A percentile compares a stretch with the other conserved stretches of the same genome.
These are phyloP conservation scores for Ulota crispa DNA, from an alignment of 225 moss, liverwort and hornwort species.

Conservation along the genomic window DNA sequence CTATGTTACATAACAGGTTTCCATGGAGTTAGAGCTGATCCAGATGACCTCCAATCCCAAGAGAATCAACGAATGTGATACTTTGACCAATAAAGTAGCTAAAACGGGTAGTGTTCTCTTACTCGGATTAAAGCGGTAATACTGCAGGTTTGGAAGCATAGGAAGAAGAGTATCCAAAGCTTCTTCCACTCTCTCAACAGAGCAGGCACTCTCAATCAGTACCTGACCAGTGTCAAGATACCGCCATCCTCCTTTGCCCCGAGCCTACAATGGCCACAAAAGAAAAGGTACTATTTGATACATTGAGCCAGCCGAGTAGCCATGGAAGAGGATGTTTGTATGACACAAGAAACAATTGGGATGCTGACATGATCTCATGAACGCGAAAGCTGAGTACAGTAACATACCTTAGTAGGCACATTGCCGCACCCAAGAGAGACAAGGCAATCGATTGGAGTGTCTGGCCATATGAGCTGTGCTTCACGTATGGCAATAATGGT, in stretches of 20 bases:
- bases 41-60: constrained; percentile 4
- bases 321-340: background rate
- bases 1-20: background rate
- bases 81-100: constrained; percentile 11
- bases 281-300: background rate
- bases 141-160: constrained; percentile 87
- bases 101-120: constrained; percentile 18
- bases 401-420: constrained; percentile 78
- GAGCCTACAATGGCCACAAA: constrained; percentile 59
- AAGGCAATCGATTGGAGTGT: constrained; percentile 84
- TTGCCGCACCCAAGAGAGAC: constrained; percentile 95
- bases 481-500: constrained; percentile 96
- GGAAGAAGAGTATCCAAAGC: constrained; percentile 96
- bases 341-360: constrained; percentile 1
- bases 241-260: constrained; percentile 99
- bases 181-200: constrained; percentile 98
- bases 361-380: constrained; percentile 5
- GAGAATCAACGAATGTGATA: constrained; percentile 9
- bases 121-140: constrained; percentile 99
- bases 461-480: constrained; percentile 98
- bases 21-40: too few relatives aligned
- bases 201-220: constrained; percentile 98
- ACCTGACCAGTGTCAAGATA: constrained; percentile 99
- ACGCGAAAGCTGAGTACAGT: background rate
- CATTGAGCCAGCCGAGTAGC: background rate